Evolutionary conservation across 768 basidiomycete species (phyloP).

Genomic region (Pulveroboletus sp.): DNA sequence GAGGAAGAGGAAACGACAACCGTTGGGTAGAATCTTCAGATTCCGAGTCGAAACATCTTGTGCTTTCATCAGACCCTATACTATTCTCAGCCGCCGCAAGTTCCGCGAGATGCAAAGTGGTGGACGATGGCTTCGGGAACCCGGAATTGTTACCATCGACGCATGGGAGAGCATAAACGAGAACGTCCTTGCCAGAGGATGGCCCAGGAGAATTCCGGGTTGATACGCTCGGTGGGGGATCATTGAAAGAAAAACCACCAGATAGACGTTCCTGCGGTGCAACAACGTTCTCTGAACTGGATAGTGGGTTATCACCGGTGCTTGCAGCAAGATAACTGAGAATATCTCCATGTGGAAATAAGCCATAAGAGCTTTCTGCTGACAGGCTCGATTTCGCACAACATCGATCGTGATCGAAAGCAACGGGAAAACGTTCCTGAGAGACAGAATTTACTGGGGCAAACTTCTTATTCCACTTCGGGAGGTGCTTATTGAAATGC

Average conservation of each 20-base stretch:
- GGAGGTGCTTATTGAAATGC: not conserved
- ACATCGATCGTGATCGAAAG: not conserved
- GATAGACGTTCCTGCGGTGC: not conserved
- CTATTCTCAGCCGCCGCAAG: not conserved
- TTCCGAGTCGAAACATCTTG: not conserved
- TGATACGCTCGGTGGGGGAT: not conserved
- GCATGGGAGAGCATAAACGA: not conserved
- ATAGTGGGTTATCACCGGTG: not conserved
- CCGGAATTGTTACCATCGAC: not conserved
- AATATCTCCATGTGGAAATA: not conserved
- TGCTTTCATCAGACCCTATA: not conserved
- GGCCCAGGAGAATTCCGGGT: not conserved
- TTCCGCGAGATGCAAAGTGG: not conserved
- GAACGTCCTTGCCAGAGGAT: not conserved
- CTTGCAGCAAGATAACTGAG: not conserved
- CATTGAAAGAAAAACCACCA: not conserved
- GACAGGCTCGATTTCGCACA: not conserved
- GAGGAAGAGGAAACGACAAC: constrained; percentile 22
- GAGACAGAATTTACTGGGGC: too few relatives aligned
- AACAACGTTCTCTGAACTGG: not conserved
- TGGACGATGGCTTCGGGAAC: not conserved
- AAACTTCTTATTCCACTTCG: not conserved
- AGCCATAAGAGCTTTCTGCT: not conserved
- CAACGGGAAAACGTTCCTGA: too few relatives aligned
- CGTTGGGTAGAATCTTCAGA: constrained; percentile 2